A percentile compares a stretch with the other conserved stretches of the same genome.
Evolutionary conservation across 495 filamentous ascomycete species (phyloP).

Genomic region (Clohesyomyces aquaticus): DNA sequence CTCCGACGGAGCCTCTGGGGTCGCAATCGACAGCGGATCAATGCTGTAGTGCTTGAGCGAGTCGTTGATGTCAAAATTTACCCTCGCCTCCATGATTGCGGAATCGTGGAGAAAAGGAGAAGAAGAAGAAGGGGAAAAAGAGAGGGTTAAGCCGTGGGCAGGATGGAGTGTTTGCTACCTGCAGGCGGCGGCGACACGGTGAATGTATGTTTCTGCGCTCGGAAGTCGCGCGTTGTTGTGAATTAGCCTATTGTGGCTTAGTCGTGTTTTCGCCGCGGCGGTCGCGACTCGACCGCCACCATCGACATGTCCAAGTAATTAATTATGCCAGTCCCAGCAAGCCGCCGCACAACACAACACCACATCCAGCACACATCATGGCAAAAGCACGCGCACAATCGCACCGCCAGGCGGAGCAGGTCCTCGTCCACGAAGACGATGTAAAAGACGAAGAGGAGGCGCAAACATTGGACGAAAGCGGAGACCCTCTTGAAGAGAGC

Average conservation of each 20-base stretch:
- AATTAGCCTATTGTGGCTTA: constrained; percentile 19
- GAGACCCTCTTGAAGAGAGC: constrained; percentile 48
- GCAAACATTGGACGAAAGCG: constrained; percentile 52
- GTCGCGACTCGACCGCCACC: not conserved
- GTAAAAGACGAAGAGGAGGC: constrained; percentile 47
- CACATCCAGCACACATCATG: constrained; percentile 14
- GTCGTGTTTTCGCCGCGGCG: constrained; percentile 7
- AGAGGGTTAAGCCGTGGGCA: too few relatives aligned
- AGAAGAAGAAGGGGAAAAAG: not conserved
- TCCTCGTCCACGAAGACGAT: constrained; percentile 53
- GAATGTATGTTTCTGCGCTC: constrained; percentile 1
- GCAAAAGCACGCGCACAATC: constrained; percentile 25
- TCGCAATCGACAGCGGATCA: constrained; percentile 80
- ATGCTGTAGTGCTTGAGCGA: constrained; percentile 94
- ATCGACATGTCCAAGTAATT: too few relatives aligned
- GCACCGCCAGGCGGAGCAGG: constrained; percentile 42
- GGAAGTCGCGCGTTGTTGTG: constrained; percentile 26
- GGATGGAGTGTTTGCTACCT: too few relatives aligned
- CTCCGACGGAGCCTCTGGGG: constrained; percentile 82
- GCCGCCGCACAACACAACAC: constrained; percentile 8
- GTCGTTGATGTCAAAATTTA: constrained; percentile 92
- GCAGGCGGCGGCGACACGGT: too few relatives aligned
- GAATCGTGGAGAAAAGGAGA: constrained; percentile 43
- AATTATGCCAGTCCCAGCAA: not conserved
- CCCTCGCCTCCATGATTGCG: constrained; percentile 65